A percentile compares a stretch with the other conserved stretches of the same genome.
These are phyloP conservation scores for Moesziomyces parantarcticus DNA, from an alignment of 1,284 basidiomycete genomes.

Conservation along the genomic window DNA sequence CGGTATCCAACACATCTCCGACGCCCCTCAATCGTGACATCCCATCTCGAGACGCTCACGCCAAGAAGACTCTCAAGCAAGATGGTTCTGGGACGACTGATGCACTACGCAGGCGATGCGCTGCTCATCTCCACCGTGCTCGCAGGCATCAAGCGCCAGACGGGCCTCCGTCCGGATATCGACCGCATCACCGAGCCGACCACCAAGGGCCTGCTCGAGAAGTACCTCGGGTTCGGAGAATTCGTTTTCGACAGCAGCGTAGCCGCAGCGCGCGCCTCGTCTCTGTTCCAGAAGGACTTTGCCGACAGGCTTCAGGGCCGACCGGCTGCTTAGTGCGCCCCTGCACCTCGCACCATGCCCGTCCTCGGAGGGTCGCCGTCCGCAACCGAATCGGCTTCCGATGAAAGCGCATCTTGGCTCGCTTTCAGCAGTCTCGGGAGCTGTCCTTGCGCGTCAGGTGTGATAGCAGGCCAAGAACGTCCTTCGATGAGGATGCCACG, in stretches of 20 bases:
- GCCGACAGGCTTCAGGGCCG: constrained; percentile 18
- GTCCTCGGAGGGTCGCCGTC: not conserved
- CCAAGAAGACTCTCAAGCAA: not conserved
- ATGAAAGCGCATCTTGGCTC: no score
- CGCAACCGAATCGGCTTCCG: no score
- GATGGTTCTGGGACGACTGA: constrained; percentile 74
- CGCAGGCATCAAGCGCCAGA: constrained; percentile 87
- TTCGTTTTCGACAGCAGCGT: constrained; percentile 76
- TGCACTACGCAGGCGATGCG: constrained; percentile 87
- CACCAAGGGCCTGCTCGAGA: constrained; percentile 78
- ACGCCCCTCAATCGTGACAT: not conserved
- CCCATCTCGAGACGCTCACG: no score
- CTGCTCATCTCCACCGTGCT: constrained; percentile 87
- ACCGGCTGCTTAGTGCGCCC: constrained; percentile 2
- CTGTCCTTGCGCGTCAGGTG: no score
- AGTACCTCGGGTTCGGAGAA: constrained; percentile 87
- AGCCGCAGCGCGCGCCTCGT: constrained; percentile 54
- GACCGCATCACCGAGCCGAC: constrained; percentile 73
- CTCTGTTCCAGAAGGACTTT: constrained; percentile 47
- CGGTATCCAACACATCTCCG: not conserved
- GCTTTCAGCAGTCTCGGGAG: no score
- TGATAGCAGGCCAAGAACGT: no score
- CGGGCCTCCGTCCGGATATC: constrained; percentile 55
- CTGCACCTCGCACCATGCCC: no score
- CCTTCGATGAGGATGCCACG: no score